phyloP scores from a whole-genome alignment of 2,329 filamentous ascomycete species.

The Fonsecaea pedrosoi region DNA sequence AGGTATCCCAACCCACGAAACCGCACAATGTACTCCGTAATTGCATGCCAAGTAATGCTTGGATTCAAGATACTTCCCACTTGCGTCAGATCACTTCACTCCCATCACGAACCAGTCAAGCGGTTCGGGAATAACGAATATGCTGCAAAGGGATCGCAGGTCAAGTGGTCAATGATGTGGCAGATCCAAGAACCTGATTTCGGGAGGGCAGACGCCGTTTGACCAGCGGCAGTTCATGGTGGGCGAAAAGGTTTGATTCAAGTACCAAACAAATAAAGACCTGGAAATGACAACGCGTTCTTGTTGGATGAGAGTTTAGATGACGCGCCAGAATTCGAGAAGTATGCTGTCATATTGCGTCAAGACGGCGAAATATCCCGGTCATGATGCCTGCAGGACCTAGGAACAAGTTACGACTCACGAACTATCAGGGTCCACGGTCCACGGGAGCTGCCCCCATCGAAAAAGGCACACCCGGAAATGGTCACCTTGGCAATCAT shows the following conservation, averaged over 20 bases:
- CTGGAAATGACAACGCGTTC: slow-evolving; percentile 10
- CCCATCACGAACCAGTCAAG: neutral
- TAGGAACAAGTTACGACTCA: neutral
- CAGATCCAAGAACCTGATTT: neutral
- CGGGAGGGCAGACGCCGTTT: neutral
- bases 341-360: slow-evolving; percentile 22
- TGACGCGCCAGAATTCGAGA: neutral
- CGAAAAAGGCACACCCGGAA: neutral
- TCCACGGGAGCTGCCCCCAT: neutral
- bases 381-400: slow-evolving; percentile 2
- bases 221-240: neutral
- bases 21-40: neutral
- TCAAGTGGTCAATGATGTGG: neutral
- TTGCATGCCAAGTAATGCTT: neutral
- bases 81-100: neutral
- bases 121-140: neutral
- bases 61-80: neutral
- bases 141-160: neutral
- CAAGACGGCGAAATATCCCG: slow-evolving; percentile 7
- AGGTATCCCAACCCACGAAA: neutral
- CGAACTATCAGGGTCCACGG: slow-evolving; percentile 5
- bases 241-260: neutral
- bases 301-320: slow-evolving; percentile 3
- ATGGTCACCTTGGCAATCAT: neutral
- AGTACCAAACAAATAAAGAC: slow-evolving; percentile 3